A percentile compares a stretch with the other conserved stretches of the same genome.
Evolutionary conservation across 2,329 filamentous ascomycete species (phyloP).

Genomic region (Ambrosiella cleistominuta): DNA sequence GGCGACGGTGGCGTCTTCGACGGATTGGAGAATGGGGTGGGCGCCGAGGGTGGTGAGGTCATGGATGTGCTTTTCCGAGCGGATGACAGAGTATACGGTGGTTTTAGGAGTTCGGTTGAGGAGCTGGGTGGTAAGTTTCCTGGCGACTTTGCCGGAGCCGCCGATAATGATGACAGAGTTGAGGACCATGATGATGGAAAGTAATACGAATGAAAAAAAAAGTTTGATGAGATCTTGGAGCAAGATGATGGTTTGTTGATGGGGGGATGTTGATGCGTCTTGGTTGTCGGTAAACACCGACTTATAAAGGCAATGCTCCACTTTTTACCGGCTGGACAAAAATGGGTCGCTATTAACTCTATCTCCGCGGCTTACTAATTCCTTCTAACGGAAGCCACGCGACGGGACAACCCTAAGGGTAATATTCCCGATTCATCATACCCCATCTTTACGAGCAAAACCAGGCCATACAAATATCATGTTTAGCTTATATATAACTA

Average conservation of each 20-base stretch:
- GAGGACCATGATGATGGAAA: slow-evolving; percentile 12
- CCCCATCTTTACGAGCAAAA: too few species aligned
- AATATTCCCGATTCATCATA: too few species aligned
- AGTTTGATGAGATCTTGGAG: too few species aligned
- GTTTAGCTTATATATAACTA: background rate
- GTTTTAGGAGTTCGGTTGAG: slow-evolving; percentile 11
- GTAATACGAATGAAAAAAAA: background rate
- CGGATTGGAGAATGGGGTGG: slow-evolving; percentile 25
- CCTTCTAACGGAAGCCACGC: too few species aligned
- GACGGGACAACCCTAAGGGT: too few species aligned
- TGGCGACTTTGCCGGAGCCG: slow-evolving; percentile 17
- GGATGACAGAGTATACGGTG: slow-evolving; percentile 18
- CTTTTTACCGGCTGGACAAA: too few species aligned
- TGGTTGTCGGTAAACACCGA: too few species aligned
- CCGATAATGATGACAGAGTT: slow-evolving; percentile 16
- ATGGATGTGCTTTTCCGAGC: slow-evolving; percentile 19
- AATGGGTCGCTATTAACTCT: too few species aligned
- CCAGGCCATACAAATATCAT: background rate
- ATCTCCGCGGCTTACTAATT: too few species aligned
- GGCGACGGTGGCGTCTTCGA: slow-evolving; percentile 22
- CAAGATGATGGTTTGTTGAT: too few species aligned
- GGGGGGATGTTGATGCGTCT: too few species aligned
- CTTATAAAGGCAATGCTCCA: too few species aligned
- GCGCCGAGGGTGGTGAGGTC: slow-evolving; percentile 24
- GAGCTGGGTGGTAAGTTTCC: slow-evolving; percentile 15